These are phyloP conservation scores for Geotrichum klebahnii DNA, from an alignment of 1,139 yeast species.

Conservation along the genomic window DNA sequence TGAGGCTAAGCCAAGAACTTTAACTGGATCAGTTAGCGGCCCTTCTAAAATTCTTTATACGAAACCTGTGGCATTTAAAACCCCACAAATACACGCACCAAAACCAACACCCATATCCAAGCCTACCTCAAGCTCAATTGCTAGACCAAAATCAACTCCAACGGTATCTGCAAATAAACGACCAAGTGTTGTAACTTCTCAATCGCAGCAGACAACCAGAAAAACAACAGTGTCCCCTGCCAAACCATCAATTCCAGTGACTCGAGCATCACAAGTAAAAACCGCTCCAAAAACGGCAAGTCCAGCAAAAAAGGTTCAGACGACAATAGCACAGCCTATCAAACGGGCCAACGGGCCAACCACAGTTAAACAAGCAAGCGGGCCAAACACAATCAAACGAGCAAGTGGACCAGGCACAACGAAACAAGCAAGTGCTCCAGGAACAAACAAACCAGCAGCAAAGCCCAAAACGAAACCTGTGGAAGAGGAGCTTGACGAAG, in stretches of 20 bases:
- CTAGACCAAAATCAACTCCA: slow-evolving; percentile 7
- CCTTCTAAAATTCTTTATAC: background rate
- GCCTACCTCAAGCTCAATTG: slow-evolving; percentile 2
- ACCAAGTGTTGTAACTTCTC: background rate
- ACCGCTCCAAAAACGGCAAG: background rate
- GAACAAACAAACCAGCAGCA: background rate
- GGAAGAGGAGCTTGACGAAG: slow-evolving; percentile 24
- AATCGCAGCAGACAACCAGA: background rate
- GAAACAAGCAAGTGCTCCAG: background rate
- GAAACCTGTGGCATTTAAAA: background rate
- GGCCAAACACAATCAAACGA: background rate
- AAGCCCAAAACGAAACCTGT: too few species aligned
- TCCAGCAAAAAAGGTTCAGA: background rate
- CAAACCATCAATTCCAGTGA: background rate
- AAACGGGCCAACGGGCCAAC: background rate
- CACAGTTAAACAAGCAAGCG: slow-evolving; percentile 4
- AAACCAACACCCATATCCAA: background rate
- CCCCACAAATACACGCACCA: slow-evolving; percentile 10
- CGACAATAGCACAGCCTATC: background rate
- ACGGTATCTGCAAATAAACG: background rate
- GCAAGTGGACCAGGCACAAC: background rate
- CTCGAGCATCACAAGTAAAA: background rate
- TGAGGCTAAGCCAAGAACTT: background rate
- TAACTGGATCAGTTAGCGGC: background rate
- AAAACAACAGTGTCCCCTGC: slow-evolving; percentile 2